phyloP scores from a whole-genome alignment of 352 stramenopile genomes.

The Globisporangium barbulae region DNA sequence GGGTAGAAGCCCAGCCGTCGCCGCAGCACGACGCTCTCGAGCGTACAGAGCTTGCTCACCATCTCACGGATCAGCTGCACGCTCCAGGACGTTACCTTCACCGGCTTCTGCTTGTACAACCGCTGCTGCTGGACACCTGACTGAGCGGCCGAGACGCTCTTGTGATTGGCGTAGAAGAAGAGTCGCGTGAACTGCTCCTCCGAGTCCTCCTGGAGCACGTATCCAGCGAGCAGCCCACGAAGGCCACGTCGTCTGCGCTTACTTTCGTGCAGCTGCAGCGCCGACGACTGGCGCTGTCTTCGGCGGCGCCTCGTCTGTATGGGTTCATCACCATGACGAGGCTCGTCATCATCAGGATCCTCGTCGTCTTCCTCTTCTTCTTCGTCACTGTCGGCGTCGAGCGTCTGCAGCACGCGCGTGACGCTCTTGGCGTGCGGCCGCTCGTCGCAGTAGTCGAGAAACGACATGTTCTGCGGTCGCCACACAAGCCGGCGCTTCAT shows the following conservation, averaged over 20 bases:
- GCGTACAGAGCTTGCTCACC: constrained; percentile 33
- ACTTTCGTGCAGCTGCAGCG: constrained; percentile 9
- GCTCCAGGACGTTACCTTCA: constrained; percentile 27
- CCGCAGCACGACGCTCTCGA: constrained; percentile 43
- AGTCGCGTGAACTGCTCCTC: constrained; percentile 55
- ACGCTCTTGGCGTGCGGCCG: constrained; percentile 48
- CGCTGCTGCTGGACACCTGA: not conserved
- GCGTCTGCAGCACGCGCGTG: constrained; percentile 59
- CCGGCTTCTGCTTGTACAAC: not conserved
- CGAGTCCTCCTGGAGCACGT: constrained; percentile 58
- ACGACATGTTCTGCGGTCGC: constrained; percentile 50
- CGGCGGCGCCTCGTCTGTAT: not conserved
- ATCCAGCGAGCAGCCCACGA: constrained; percentile 45
- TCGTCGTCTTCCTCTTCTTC: constrained; percentile 23
- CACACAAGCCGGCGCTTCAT: constrained; percentile 42
- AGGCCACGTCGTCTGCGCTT: constrained; percentile 13
- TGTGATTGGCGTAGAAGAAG: constrained; percentile 54
- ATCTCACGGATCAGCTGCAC: constrained; percentile 49
- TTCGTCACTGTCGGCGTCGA: constrained; percentile 36
- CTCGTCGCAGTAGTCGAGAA: constrained; percentile 61
- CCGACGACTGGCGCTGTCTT: constrained; percentile 1
- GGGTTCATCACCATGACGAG: not conserved
- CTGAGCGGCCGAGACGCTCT: not conserved
- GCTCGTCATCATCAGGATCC: not conserved
- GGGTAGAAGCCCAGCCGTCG: constrained; percentile 53